These are phyloP conservation scores for Xerocomellus amylosporus DNA, from an alignment of 768 basidiomycete species.

Conservation along the genomic window DNA sequence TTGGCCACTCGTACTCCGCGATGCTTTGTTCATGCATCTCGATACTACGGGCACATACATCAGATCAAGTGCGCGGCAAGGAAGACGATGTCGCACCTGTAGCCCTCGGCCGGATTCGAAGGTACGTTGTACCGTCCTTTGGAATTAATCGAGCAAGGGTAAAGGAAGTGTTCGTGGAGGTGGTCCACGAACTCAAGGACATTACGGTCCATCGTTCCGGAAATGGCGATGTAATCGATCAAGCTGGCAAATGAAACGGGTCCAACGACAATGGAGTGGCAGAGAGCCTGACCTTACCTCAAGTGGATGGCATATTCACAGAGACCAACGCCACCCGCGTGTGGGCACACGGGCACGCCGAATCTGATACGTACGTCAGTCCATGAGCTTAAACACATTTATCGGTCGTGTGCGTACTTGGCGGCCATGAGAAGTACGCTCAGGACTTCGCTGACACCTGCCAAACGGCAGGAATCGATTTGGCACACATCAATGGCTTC, in stretches of 20 bases:
- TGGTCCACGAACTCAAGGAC: slow-evolving; percentile 91
- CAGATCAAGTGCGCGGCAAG: background rate
- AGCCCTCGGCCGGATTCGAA: slow-evolving; percentile 68
- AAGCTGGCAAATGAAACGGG: slow-evolving; percentile 44
- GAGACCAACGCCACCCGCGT: slow-evolving; percentile 93
- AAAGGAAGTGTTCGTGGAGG: slow-evolving; percentile 90
- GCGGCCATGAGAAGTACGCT: slow-evolving; percentile 90
- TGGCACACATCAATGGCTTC: slow-evolving; percentile 94
- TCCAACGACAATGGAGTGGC: background rate
- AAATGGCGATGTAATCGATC: slow-evolving; percentile 92
- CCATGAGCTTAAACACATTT: background rate
- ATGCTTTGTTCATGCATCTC: slow-evolving; percentile 85
- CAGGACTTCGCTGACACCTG: slow-evolving; percentile 93
- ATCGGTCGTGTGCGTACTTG: slow-evolving; percentile 49
- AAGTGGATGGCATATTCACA: slow-evolving; percentile 93
- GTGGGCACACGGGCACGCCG: slow-evolving; percentile 89
- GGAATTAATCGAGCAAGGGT: slow-evolving; percentile 83
- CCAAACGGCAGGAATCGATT: slow-evolving; percentile 91
- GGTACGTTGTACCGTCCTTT: slow-evolving; percentile 89
- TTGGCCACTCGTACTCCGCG: slow-evolving; percentile 80
- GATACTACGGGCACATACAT: slow-evolving; percentile 50
- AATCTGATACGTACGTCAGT: slow-evolving; percentile 47
- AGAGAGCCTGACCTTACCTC: slow-evolving; percentile 41
- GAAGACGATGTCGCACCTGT: slow-evolving; percentile 33
- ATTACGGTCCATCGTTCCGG: slow-evolving; percentile 91